A percentile compares a stretch with the other conserved stretches of the same genome.
Evolutionary conservation across 2,329 filamentous ascomycete genomes (phyloP).

Genomic region (Paracamarosporium sp.): DNA sequence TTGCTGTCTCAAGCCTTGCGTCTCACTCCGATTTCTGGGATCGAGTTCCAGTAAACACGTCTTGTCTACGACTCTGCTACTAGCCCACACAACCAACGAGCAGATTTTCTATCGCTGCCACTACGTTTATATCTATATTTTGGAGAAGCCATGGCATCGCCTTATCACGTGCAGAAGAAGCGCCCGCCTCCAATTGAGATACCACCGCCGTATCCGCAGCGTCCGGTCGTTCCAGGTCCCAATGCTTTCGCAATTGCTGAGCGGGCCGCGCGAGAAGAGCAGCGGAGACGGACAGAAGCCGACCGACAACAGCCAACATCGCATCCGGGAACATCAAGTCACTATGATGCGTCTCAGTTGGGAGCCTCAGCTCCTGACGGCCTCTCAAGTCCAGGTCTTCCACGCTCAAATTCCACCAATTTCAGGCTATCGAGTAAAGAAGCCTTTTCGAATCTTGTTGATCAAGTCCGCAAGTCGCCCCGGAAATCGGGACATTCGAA

Average conservation of each 20-base stretch:
- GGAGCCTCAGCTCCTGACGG: neutral
- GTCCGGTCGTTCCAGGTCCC: constrained; percentile 15
- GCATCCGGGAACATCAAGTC: neutral
- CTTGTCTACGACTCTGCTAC: neutral
- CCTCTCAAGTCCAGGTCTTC: constrained; percentile 12
- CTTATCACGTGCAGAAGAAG: constrained; percentile 24
- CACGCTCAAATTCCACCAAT: constrained; percentile 21
- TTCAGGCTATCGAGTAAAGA: constrained; percentile 26
- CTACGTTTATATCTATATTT: neutral
- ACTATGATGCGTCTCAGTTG: neutral
- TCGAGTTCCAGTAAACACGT: neutral
- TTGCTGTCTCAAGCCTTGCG: neutral
- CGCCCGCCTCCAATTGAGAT: constrained; percentile 35
- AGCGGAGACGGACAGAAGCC: constrained; percentile 13
- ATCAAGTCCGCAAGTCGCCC: constrained; percentile 30
- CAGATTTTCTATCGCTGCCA: neutral
- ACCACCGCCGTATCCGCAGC: constrained; percentile 17
- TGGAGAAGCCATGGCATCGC: constrained; percentile 21
- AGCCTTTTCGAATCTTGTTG: constrained; percentile 33
- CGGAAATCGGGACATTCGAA: constrained; percentile 22
- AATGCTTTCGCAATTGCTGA: constrained; percentile 25
- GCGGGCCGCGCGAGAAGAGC: constrained; percentile 9
- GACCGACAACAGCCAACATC: neutral
- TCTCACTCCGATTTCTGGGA: neutral
- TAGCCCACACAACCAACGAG: neutral